These are phyloP conservation scores for Nothomitra cinnamomea DNA, from an alignment of 2,329 filamentous ascomycete genomes.

Conservation along the genomic window DNA sequence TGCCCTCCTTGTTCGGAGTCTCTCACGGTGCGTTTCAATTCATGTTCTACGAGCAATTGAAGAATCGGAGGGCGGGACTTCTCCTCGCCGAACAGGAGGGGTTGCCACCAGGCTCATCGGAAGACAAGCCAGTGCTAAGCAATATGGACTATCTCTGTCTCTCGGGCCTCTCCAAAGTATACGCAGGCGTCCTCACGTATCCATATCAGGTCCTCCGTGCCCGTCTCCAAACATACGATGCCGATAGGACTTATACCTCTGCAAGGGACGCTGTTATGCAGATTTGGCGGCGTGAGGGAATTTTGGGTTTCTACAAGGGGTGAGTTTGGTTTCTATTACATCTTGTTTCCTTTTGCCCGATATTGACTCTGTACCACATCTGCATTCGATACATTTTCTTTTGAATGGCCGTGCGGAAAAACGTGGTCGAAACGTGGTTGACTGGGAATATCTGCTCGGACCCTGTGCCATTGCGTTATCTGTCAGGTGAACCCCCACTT, in stretches of 20 bases:
- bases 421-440: too few species aligned
- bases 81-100: neutral
- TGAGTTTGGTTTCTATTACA: neutral
- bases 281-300: conserved; percentile 65
- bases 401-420: too few species aligned
- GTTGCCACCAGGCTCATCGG: neutral
- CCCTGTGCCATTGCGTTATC: neutral
- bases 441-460: too few species aligned
- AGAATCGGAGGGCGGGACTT: conserved; percentile 23
- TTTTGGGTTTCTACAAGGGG: conserved; percentile 80
- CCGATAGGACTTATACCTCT: conserved; percentile 53
- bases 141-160: conserved; percentile 68
- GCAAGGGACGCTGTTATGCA: conserved; percentile 54
- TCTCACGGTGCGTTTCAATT: conserved; percentile 91
- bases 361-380: conserved; percentile 8
- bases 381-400: neutral
- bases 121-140: conserved; percentile 24
- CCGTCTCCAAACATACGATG: conserved; percentile 76
- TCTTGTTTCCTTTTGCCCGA: too few species aligned
- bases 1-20: conserved; percentile 71
- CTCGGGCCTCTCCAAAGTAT: conserved; percentile 66
- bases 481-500: neutral
- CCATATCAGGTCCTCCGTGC: conserved; percentile 88
- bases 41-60: conserved; percentile 72
- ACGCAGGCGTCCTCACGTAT: conserved; percentile 81